A percentile compares a stretch with the other conserved stretches of the same genome.
phyloP scores from a whole-genome alignment of 1,284 basidiomycete species.

The Boletus sp. region DNA sequence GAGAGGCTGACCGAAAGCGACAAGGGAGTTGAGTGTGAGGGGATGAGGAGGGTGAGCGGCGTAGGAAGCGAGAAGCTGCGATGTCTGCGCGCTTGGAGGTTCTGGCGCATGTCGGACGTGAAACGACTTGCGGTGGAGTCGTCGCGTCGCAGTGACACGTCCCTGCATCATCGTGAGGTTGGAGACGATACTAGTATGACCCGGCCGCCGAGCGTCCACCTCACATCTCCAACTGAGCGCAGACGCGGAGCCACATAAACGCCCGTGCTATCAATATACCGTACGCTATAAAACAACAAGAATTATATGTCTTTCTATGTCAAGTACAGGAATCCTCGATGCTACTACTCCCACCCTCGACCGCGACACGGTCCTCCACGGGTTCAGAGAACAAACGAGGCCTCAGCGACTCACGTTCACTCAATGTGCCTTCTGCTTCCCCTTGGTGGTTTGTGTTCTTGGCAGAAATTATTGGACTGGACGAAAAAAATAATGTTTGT shows the following conservation, averaged over 20 bases:
- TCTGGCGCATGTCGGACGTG: slow-evolving; percentile 29
- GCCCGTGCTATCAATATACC: slow-evolving; percentile 4
- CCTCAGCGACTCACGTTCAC: slow-evolving; percentile 10
- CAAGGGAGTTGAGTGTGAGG: slow-evolving; percentile 62
- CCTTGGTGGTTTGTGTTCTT: slow-evolving; percentile 27
- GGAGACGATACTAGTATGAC: slow-evolving; percentile 1
- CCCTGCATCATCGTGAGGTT: slow-evolving; percentile 3
- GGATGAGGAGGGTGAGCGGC: slow-evolving; percentile 40
- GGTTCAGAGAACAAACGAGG: neutral
- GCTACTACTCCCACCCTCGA: neutral
- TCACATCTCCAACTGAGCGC: too few species aligned
- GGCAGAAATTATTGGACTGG: slow-evolving; percentile 3
- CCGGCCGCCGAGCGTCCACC: neutral
- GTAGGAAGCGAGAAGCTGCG: slow-evolving; percentile 31
- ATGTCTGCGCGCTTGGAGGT: slow-evolving; percentile 24
- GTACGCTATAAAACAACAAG: slow-evolving; percentile 24
- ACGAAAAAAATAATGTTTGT: neutral
- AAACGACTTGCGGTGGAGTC: slow-evolving; percentile 15
- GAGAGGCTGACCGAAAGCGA: slow-evolving; percentile 70
- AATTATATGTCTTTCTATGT: slow-evolving; percentile 25
- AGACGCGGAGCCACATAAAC: neutral
- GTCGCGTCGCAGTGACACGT: slow-evolving; percentile 3
- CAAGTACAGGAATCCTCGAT: slow-evolving; percentile 22
- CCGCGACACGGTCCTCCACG: slow-evolving; percentile 3
- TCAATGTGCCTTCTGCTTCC: slow-evolving; percentile 24